Conservation (phyloP, 345 rosid species). For the Aegle marmelos region DNA sequence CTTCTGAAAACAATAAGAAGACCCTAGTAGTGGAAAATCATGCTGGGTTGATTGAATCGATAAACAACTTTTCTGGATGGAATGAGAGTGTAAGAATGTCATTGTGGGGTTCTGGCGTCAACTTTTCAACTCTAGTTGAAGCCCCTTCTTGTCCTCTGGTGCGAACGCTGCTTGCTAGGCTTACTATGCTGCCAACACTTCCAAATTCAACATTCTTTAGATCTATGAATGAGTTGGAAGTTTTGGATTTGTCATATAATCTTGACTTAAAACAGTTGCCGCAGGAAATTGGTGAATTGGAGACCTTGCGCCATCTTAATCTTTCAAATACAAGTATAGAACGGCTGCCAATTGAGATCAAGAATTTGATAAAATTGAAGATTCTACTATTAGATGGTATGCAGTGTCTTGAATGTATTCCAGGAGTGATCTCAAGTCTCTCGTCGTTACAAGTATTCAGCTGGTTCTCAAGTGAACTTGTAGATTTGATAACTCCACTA, state of each 20-base stretch:
- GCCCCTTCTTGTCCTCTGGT: neutral
- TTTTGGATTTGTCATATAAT: conserved; percentile 3
- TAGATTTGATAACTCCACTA: neutral
- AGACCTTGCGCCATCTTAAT: conserved; percentile 12
- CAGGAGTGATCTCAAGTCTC: conserved; percentile 16
- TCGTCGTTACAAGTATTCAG: conserved; percentile 13
- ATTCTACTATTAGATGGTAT: conserved; percentile 7
- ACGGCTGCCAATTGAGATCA: neutral
- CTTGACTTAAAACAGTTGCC: neutral
- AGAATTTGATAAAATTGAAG: neutral
- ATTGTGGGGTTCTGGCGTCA: neutral
- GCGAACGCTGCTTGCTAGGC: neutral
- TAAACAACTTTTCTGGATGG: neutral
- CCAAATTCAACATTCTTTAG: neutral
- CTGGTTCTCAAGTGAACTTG: neutral
- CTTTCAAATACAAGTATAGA: conserved; percentile 3
- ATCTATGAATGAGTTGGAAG: neutral
- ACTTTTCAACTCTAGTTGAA: neutral
- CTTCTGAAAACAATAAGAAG: neutral
- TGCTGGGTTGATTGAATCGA: neutral
- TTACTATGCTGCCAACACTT: neutral
- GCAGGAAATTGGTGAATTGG: neutral
- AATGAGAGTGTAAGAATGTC: neutral
- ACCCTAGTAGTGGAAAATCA: neutral
- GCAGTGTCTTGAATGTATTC: too few relatives aligned